These are phyloP conservation scores for Backusella macrospora DNA, from an alignment of 192 early-diverging fungal species.

Conservation along the genomic window DNA sequence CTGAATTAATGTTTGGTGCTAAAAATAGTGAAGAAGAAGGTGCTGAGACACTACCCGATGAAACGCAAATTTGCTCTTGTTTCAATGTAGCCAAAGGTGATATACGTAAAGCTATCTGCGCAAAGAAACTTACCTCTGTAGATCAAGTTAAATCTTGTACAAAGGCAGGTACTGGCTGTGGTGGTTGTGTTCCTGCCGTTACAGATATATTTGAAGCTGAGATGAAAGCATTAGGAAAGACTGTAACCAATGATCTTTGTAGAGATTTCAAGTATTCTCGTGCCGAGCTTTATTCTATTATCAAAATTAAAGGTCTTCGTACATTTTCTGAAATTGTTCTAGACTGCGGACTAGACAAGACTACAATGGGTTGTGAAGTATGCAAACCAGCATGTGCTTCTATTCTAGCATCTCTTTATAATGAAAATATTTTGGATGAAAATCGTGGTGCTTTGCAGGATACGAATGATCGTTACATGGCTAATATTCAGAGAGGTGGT, in stretches of 20 bases:
- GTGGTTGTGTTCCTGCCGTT: slow-evolving; percentile 56
- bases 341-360: slow-evolving; percentile 41
- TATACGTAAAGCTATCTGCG: slow-evolving; percentile 54
- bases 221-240: slow-evolving; percentile 57
- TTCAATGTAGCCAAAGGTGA: slow-evolving; percentile 70
- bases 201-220: slow-evolving; percentile 62
- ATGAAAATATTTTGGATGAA: slow-evolving; percentile 65
- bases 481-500: slow-evolving; percentile 74
- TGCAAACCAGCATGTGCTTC: slow-evolving; percentile 68
- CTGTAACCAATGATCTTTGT: slow-evolving; percentile 59
- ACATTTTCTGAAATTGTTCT: slow-evolving; percentile 58
- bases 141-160: slow-evolving; percentile 23
- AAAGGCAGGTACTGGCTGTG: slow-evolving; percentile 57
- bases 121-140: slow-evolving; percentile 27
- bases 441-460: slow-evolving; percentile 55
- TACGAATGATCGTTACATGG: slow-evolving; percentile 70
- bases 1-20: slow-evolving; percentile 57
- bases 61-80: slow-evolving; percentile 72
- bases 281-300: slow-evolving; percentile 62
- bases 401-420: slow-evolving; percentile 65
- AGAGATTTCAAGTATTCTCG: slow-evolving; percentile 64
- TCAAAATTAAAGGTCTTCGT: slow-evolving; percentile 55
- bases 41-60: slow-evolving; percentile 61
- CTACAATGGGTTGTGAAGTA: slow-evolving; percentile 56
- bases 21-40: slow-evolving; percentile 41